These are phyloP conservation scores for Citrus maxima DNA, from an alignment of 345 rosid species.

Conservation along the genomic window DNA sequence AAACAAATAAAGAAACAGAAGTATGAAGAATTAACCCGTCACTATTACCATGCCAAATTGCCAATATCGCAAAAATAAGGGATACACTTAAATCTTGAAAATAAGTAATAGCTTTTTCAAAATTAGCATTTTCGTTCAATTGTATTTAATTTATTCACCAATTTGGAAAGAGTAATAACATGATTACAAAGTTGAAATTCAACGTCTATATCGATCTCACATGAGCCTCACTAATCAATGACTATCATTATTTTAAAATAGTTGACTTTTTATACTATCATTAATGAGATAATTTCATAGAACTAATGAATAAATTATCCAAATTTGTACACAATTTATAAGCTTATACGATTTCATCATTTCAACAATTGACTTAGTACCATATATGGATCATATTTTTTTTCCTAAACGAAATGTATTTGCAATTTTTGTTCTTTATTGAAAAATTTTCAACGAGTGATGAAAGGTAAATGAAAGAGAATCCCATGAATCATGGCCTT, in stretches of 20 bases:
- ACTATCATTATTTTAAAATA: too few relatives aligned
- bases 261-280: too few relatives aligned
- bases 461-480: background rate
- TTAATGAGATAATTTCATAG: too few relatives aligned
- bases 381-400: background rate
- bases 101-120: background rate
- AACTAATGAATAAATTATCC: too few relatives aligned
- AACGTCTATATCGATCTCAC: too few relatives aligned
- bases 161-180: background rate
- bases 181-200: too few relatives aligned
- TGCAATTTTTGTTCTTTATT: background rate
- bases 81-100: background rate
- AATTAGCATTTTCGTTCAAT: background rate
- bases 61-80: background rate
- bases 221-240: too few relatives aligned
- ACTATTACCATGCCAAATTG: background rate
- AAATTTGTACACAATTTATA: background rate
- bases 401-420: background rate
- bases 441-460: background rate
- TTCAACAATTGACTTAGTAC: background rate
- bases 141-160: background rate
- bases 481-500: background rate
- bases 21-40: background rate
- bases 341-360: too few relatives aligned
- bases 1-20: background rate